phyloP scores from a whole-genome alignment of 345 rosid species.

The Hibiscus tridactylites region DNA sequence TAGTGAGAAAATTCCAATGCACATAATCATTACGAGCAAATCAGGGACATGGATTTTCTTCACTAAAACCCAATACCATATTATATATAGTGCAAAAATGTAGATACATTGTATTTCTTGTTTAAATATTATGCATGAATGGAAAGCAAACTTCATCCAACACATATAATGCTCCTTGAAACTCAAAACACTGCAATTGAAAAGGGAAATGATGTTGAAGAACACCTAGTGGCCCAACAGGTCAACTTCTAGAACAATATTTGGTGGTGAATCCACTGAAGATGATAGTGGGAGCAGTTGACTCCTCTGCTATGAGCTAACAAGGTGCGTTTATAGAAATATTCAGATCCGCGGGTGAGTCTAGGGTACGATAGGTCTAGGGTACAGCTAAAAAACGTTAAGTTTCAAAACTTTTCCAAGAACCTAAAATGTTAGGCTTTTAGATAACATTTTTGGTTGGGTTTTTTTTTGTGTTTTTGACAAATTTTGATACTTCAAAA shows the following conservation, averaged over 20 bases:
- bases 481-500: too few species aligned
- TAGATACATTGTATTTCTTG: neutral
- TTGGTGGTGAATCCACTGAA: conserved; percentile 11
- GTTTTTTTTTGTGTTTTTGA: too few species aligned
- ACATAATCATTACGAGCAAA: neutral
- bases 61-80: neutral
- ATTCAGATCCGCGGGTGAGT: neutral
- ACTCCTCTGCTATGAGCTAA: neutral
- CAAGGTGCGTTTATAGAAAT: neutral
- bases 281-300: conserved; percentile 2
- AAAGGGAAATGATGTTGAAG: neutral
- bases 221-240: neutral
- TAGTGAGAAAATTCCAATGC: neutral
- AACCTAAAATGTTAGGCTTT: too few species aligned
- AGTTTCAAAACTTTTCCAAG: too few species aligned
- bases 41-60: neutral
- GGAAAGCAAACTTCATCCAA: neutral
- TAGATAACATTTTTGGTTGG: too few species aligned
- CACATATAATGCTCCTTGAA: neutral
- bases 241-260: conserved; percentile 8
- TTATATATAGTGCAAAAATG: neutral
- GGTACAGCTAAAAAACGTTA: too few species aligned
- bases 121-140: neutral
- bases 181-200: neutral
- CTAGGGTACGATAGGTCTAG: too few species aligned